Evolutionary conservation across 2,329 filamentous ascomycete genomes (phyloP).

Genomic region (Pseudocercospora pini-densiflorae): DNA sequence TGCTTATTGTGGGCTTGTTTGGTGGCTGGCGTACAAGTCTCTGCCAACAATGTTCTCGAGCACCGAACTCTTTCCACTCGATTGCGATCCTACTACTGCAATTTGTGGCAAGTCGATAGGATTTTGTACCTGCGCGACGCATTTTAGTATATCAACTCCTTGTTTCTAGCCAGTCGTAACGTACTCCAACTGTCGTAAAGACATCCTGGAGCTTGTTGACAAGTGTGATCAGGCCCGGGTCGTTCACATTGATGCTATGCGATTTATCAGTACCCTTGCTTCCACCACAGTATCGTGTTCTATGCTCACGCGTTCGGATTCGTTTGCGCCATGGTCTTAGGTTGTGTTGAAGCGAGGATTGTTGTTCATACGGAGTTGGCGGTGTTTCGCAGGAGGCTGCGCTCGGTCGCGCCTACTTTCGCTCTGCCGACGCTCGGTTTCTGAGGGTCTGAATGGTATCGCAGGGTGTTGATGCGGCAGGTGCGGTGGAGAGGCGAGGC

Average conservation of each 20-base stretch:
- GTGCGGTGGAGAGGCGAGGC: not conserved
- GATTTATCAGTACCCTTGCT: constrained; percentile 21
- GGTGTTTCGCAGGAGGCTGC: not conserved
- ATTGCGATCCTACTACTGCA: constrained; percentile 96
- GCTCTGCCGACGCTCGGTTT: not conserved
- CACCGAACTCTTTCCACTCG: constrained; percentile 98
- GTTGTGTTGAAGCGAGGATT: constrained; percentile 21
- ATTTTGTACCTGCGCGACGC: constrained; percentile 80
- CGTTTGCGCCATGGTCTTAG: constrained; percentile 37
- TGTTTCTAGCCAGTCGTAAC: constrained; percentile 41
- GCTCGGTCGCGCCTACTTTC: not conserved
- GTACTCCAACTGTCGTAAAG: constrained; percentile 90
- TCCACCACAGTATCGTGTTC: not conserved
- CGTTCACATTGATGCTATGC: constrained; percentile 72
- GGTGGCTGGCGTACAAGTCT: constrained; percentile 80
- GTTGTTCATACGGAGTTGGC: not conserved
- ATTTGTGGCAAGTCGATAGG: constrained; percentile 99
- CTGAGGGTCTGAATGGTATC: not conserved
- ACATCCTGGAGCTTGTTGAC: constrained; percentile 99
- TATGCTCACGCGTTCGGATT: constrained; percentile 38
- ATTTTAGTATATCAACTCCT: constrained; percentile 24
- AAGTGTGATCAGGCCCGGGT: constrained; percentile 73
- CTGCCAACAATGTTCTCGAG: constrained; percentile 98
- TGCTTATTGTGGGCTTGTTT: not conserved
- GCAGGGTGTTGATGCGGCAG: not conserved